Conservation (phyloP, 1,284 basidiomycete species). For the Polyporus tsugae region DNA sequence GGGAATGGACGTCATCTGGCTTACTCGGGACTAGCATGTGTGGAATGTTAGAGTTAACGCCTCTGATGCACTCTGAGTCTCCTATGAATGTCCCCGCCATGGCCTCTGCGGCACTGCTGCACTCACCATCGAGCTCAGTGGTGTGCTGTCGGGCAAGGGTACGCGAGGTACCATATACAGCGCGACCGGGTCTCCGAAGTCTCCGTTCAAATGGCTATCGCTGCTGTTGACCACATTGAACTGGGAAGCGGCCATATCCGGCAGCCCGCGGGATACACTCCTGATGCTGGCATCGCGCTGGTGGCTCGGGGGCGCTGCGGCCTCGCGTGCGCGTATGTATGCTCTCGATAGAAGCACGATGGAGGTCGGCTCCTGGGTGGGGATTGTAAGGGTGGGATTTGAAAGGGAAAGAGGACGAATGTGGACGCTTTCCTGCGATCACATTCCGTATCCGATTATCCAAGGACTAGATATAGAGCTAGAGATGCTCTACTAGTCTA, state of each 20-base stretch:
- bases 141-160: slow-evolving; percentile 32
- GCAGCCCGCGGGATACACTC: slow-evolving; percentile 29
- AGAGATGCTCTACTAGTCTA: slow-evolving; percentile 10
- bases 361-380: slow-evolving; percentile 55
- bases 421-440: slow-evolving; percentile 25
- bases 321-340: slow-evolving; percentile 37
- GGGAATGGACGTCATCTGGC: too few species aligned
- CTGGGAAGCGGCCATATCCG: slow-evolving; percentile 31
- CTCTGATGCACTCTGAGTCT: too few species aligned
- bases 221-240: slow-evolving; percentile 17
- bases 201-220: slow-evolving; percentile 28
- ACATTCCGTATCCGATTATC: slow-evolving; percentile 31
- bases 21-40: too few species aligned
- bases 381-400: slow-evolving; percentile 69
- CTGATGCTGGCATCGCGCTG: slow-evolving; percentile 22
- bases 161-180: slow-evolving; percentile 52
- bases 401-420: slow-evolving; percentile 58
- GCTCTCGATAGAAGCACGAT: slow-evolving; percentile 46
- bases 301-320: slow-evolving; percentile 9
- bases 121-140: slow-evolving; percentile 41
- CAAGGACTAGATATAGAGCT: slow-evolving; percentile 6
- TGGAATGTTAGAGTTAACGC: too few species aligned
- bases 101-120: slow-evolving; percentile 51
- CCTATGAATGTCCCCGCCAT: too few species aligned
- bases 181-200: slow-evolving; percentile 52